Base-by-base conservation (phyloP, 176 grass and related monocot genomes). In the Oryza brachyantha region DNA sequence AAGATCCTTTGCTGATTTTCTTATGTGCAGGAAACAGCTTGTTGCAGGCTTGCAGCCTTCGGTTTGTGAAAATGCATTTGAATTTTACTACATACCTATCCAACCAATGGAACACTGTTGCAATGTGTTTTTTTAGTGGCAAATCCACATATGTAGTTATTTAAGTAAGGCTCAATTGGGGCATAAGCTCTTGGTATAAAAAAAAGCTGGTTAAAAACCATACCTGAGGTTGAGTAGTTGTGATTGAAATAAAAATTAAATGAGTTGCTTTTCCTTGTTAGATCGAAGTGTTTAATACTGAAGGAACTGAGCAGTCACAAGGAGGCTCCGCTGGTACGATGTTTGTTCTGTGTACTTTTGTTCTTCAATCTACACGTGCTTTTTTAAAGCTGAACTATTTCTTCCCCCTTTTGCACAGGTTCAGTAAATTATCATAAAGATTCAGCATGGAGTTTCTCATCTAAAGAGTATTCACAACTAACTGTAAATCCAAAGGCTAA, bases 391-490 rank as follows among this genome's bases (percentile, higher is more conserved):
- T 80, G 58, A 77, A 64, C 27, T 82, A 19, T 73, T 79, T 58
- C 76, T 71, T 35, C 36, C n/a, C n/a, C n/a, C 68, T 85, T 31
- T 84, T 13, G 6, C 64, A 75, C 70, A 92, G 90, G 78, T 80
- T 26, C 77, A 50, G 84, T 48, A 68, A 88, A 79, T 43, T 46
- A 78, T 59, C 70, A 16, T 45, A 76, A 84, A 46, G 58, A 83
- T 8, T 25, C 45, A 1, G 17, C 52, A 2, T 84, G 79, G 80
- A 63, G 77, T 66, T 92, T 94, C 81, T 94, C 92, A 52, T 78
- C 87, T 32, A 94, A 87, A 61, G 80, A 92, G 95, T 98, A 98
- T 86, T 88, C 38, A 84, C 36, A 73, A 40, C 68, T 84, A 70
- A 74, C 73, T 75, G 54, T 90, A 83, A 83, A 61, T 61, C 59